Evolutionary conservation across 2,329 filamentous ascomycete genomes (phyloP).

Genomic region (Raffaelea albimanens): DNA sequence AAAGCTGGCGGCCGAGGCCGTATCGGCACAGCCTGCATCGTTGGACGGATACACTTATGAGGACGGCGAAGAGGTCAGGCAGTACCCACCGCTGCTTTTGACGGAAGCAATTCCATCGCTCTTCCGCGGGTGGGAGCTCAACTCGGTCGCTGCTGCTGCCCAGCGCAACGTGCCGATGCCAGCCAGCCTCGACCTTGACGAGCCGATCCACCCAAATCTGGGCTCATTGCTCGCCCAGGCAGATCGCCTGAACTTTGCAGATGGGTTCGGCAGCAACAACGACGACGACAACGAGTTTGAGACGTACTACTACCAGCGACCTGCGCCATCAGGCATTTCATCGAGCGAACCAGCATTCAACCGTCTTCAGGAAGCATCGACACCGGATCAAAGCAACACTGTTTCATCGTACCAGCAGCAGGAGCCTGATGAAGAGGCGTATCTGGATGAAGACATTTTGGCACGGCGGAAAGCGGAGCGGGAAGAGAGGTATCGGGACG

Average conservation of each 20-base stretch:
- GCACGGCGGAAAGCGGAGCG: conserved; percentile 69
- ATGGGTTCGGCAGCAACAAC: conserved; percentile 41
- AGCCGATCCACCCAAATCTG: conserved; percentile 71
- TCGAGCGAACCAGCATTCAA: conserved; percentile 46
- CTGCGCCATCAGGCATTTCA: conserved; percentile 39
- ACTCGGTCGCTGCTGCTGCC: conserved; percentile 76
- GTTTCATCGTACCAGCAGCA: conserved; percentile 14
- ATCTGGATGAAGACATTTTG: conserved; percentile 63
- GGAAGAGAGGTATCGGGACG: conserved; percentile 74
- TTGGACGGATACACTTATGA: no score
- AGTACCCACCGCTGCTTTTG: conserved; percentile 72
- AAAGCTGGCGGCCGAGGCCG: conserved; percentile 76
- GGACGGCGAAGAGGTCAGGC: conserved; percentile 32
- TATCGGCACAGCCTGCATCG: conserved; percentile 49
- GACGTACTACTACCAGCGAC: conserved; percentile 52
- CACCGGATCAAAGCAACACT: conserved; percentile 18
- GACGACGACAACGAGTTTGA: conserved; percentile 52
- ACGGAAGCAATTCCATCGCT: conserved; percentile 85
- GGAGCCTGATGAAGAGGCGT: conserved; percentile 47
- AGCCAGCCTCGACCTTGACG: conserved; percentile 65
- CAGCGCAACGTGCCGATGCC: conserved; percentile 81
- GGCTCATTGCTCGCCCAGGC: conserved; percentile 54
- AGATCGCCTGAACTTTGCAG: conserved; percentile 37
- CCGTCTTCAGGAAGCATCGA: conserved; percentile 37
- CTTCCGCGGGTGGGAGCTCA: conserved; percentile 79